Percentiles rank a stretch among this genome's conserved stretches.
Conservation (phyloP, 2,329 filamentous ascomycete species). For the Penicillium sp. region DNA sequence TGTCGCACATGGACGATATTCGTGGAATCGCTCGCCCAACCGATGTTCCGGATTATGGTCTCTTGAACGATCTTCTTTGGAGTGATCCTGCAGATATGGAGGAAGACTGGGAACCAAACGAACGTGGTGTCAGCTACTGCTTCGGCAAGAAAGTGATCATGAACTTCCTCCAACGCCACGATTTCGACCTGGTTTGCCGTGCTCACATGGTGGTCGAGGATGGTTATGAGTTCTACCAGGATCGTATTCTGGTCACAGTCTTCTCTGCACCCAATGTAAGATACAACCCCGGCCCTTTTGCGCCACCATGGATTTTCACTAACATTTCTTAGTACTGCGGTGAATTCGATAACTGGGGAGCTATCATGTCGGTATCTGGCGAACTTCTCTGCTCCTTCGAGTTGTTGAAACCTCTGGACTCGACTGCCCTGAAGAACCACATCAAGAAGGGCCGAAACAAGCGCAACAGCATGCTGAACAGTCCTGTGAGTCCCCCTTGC, state of each 20-base stretch:
- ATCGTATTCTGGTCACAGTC: conserved; percentile 90
- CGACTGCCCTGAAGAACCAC: conserved; percentile 92
- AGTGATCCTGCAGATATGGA: conserved; percentile 98
- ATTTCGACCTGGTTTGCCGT: conserved; percentile 95
- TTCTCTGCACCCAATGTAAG: conserved; percentile 96
- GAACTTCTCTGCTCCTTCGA: conserved; percentile 97
- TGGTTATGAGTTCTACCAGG: conserved; percentile 98
- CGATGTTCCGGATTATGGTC: conserved; percentile 93
- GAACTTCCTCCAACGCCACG: conserved; percentile 89
- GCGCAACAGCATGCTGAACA: conserved; percentile 92
- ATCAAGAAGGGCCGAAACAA: conserved; percentile 98
- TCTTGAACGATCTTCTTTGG: conserved; percentile 95
- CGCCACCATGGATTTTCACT: conserved; percentile 22
- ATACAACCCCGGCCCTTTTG: conserved; percentile 22
- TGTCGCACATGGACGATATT: conserved; percentile 98
- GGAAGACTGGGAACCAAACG: conserved; percentile 95
- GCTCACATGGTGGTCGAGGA: conserved; percentile 99
- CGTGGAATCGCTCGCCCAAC: conserved; percentile 93
- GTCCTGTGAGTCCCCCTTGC: conserved; percentile 69
- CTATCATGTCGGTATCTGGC: conserved; percentile 94
- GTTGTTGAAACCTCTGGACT: conserved; percentile 92
- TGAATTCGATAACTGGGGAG: conserved; percentile 99
- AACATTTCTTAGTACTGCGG: conserved; percentile 76
- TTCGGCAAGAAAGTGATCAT: conserved; percentile 98
- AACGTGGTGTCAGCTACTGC: conserved; percentile 95